Conservation (phyloP, 139 green algal genomes). For the Tetraselmis chui region DNA sequence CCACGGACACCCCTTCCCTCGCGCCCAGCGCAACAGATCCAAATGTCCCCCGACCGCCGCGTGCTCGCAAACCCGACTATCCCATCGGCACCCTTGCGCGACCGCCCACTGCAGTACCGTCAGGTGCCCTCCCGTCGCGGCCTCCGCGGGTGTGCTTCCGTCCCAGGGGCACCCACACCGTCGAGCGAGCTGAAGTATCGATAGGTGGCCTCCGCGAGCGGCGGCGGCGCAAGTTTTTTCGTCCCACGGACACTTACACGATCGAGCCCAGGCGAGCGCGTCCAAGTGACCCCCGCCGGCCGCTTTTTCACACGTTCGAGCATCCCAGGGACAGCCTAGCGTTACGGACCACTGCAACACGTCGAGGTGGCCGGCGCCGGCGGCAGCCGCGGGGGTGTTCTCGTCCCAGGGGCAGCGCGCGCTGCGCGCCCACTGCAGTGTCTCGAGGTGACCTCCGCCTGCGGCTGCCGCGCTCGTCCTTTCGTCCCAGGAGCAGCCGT, state of each 20-base stretch:
- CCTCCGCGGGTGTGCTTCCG: not conserved
- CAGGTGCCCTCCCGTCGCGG: not conserved
- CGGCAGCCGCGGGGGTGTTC: no score
- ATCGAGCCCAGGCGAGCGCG: not conserved
- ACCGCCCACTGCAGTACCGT: not conserved
- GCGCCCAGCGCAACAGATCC: not conserved
- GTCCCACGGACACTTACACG: not conserved
- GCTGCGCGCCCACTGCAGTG: no score
- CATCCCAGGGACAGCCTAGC: not conserved
- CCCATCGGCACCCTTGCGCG: not conserved
- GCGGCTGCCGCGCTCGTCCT: not conserved
- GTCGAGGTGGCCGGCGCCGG: not conserved
- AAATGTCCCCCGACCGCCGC: not conserved
- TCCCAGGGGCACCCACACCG: not conserved
- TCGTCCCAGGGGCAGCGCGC: no score
- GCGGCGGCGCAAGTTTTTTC: not conserved
- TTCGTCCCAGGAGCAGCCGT: no score
- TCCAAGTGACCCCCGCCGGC: not conserved
- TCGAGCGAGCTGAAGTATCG: not conserved
- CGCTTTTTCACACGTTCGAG: not conserved
- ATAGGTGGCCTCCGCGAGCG: not conserved
- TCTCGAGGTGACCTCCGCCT: not conserved
- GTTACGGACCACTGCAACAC: not conserved
- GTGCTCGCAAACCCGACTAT: not conserved
- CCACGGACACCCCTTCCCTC: not conserved